Evolutionary conservation across 148 eudicot genomes (phyloP).

Genomic region (Oxyria digyna): DNA sequence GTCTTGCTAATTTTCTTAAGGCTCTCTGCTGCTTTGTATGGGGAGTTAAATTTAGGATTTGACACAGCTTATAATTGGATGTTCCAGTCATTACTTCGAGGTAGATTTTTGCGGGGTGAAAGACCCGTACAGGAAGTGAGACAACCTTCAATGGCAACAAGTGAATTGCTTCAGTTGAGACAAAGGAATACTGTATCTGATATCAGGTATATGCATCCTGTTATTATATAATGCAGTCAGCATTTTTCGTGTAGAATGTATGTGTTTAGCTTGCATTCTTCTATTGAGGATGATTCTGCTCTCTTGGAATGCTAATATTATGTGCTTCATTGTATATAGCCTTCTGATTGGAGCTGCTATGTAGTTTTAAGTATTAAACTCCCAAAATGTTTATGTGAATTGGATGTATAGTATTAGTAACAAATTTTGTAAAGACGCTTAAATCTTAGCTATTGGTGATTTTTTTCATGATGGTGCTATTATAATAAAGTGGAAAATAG

Average conservation of each 20-base stretch:
- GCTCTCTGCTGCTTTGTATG: not conserved
- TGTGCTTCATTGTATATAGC: not conserved
- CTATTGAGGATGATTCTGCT: not conserved
- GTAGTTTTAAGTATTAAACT: not conserved
- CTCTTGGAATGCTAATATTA: not conserved
- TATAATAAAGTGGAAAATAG: not conserved
- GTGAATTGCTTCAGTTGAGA: constrained; percentile 78
- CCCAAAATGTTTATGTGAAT: not conserved
- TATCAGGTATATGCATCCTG: constrained; percentile 50
- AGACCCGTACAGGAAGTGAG: constrained; percentile 72
- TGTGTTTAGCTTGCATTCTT: not conserved
- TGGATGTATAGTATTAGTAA: not conserved
- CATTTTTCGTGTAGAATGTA: not conserved
- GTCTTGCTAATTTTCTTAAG: not conserved
- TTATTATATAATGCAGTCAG: not conserved
- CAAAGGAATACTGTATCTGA: constrained; percentile 88
- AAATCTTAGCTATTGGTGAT: not conserved
- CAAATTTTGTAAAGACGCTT: not conserved
- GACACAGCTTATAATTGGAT: not conserved
- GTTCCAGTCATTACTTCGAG: constrained; percentile 80
- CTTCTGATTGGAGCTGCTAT: not conserved
- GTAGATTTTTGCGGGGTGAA: constrained; percentile 89
- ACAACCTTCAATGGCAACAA: constrained; percentile 63
- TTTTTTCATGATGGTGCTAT: not conserved
- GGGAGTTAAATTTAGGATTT: not conserved